phyloP scores from a whole-genome alignment of 495 filamentous ascomycete genomes.

The Rostrohypoxylon terebratum region DNA sequence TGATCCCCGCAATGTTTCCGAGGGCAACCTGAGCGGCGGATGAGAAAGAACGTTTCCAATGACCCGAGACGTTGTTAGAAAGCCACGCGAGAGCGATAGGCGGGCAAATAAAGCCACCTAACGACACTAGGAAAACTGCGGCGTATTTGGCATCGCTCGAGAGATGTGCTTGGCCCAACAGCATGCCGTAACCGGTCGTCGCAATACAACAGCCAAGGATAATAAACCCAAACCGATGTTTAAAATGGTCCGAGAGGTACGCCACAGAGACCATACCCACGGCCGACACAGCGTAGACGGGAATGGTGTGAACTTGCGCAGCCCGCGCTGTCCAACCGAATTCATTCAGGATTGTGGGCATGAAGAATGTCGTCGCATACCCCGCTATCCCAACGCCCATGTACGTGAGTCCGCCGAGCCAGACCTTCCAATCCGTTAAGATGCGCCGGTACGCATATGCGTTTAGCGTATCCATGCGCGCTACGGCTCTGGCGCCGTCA shows the following conservation, averaged over 20 bases:
- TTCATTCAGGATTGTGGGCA: slow-evolving; percentile 67
- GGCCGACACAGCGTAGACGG: slow-evolving; percentile 66
- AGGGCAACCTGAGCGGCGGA: slow-evolving; percentile 66
- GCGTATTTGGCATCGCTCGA: slow-evolving; percentile 61
- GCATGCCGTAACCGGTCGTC: slow-evolving; percentile 63
- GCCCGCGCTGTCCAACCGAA: slow-evolving; percentile 64
- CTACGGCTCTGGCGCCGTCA: slow-evolving; percentile 54
- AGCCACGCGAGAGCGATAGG: slow-evolving; percentile 69
- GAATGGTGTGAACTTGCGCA: slow-evolving; percentile 67
- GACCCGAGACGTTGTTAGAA: slow-evolving; percentile 63
- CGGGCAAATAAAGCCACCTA: slow-evolving; percentile 62
- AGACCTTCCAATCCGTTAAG: slow-evolving; percentile 68
- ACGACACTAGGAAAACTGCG: slow-evolving; percentile 67
- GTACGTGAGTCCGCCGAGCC: slow-evolving; percentile 62
- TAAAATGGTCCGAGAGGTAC: slow-evolving; percentile 54
- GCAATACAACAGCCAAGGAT: slow-evolving; percentile 62
- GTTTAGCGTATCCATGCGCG: slow-evolving; percentile 64
- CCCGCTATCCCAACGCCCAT: slow-evolving; percentile 64
- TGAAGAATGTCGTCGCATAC: slow-evolving; percentile 65
- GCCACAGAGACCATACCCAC: slow-evolving; percentile 60
- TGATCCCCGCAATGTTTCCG: slow-evolving; percentile 68
- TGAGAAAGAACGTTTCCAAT: slow-evolving; percentile 71
- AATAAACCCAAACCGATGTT: slow-evolving; percentile 59
- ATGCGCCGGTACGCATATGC: slow-evolving; percentile 59
- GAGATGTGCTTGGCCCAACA: slow-evolving; percentile 52